A percentile compares a stretch with the other conserved stretches of the same genome.
phyloP scores from a whole-genome alignment of 2,329 filamentous ascomycete genomes.

The Epichloe aotearoae region DNA sequence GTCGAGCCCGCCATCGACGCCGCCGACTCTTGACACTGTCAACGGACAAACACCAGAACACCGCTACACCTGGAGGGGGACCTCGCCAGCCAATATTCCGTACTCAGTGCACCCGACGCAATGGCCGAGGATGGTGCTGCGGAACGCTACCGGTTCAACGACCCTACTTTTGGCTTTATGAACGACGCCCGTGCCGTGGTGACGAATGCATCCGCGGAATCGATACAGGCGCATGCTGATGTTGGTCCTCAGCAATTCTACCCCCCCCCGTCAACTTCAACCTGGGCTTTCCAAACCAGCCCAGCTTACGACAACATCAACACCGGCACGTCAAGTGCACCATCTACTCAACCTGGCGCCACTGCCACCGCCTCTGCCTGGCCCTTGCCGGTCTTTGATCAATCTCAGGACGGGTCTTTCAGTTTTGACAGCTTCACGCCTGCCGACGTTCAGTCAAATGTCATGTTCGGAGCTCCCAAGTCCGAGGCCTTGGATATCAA shows the following conservation, averaged over 20 bases:
- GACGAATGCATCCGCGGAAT: conserved; percentile 19
- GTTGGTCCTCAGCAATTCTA: conserved; percentile 23
- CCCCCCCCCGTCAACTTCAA: conserved; percentile 14
- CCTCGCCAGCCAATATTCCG: conserved; percentile 1
- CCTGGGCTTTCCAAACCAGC: conserved; percentile 36
- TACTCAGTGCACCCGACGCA: conserved; percentile 8
- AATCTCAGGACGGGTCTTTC: conserved; percentile 19
- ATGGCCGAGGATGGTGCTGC: conserved; percentile 29
- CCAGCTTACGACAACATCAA: conserved; percentile 35
- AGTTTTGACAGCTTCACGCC: conserved; percentile 19
- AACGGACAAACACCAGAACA: not conserved
- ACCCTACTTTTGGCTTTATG: conserved; percentile 25
- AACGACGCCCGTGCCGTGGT: conserved; percentile 17
- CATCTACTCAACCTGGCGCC: conserved; percentile 20
- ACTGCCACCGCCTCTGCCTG: conserved; percentile 21
- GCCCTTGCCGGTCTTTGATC: conserved; percentile 22
- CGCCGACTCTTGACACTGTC: not conserved
- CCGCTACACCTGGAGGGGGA: not conserved
- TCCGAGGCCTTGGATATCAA: conserved; percentile 1
- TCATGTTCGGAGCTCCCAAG: conserved; percentile 15
- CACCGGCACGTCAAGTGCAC: conserved; percentile 20
- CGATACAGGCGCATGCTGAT: conserved; percentile 16
- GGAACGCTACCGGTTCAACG: conserved; percentile 30
- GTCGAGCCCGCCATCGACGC: not conserved
- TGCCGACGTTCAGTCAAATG: conserved; percentile 22